phyloP scores from a whole-genome alignment of 208 protist genomes.

The Crithidia sp. region DNA sequence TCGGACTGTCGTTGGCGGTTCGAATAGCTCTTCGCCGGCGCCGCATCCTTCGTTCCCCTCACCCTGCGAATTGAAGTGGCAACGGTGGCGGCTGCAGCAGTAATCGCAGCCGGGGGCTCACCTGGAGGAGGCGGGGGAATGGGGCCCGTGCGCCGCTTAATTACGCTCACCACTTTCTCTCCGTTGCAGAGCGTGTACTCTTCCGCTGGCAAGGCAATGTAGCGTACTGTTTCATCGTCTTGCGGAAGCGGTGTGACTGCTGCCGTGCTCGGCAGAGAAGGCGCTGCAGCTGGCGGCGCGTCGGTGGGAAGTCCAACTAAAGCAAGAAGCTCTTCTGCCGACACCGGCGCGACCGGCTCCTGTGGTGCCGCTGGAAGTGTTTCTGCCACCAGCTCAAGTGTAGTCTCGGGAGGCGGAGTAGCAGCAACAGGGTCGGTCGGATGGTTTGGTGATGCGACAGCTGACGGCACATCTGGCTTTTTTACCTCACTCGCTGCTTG shows the following conservation, averaged over 20 bases:
- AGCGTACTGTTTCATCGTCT: conserved; percentile 33
- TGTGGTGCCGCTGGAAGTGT: not conserved
- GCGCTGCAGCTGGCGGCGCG: not conserved
- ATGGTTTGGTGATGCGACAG: no score
- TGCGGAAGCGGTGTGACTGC: conserved; percentile 14
- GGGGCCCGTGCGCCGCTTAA: conserved; percentile 70
- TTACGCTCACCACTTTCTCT: conserved; percentile 53
- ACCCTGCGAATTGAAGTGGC: not conserved
- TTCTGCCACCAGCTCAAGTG: no score
- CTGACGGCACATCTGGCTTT: not conserved
- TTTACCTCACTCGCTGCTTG: conserved; percentile 11
- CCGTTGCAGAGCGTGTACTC: conserved; percentile 77
- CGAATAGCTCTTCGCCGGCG: not conserved
- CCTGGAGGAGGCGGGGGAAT: conserved; percentile 68
- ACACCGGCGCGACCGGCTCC: conserved; percentile 28
- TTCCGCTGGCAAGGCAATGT: conserved; percentile 66
- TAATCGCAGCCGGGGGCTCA: conserved; percentile 55
- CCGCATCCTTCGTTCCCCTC: not conserved
- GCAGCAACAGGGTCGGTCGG: no score
- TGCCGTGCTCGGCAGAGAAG: conserved; percentile 8
- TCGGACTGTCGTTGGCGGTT: not conserved
- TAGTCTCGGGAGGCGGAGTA: no score
- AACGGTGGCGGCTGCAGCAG: not conserved
- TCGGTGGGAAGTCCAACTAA: conserved; percentile 58
- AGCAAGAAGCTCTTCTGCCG: conserved; percentile 61